phyloP scores from a whole-genome alignment of 305 asterid species.

The Fraxinus nigra region DNA sequence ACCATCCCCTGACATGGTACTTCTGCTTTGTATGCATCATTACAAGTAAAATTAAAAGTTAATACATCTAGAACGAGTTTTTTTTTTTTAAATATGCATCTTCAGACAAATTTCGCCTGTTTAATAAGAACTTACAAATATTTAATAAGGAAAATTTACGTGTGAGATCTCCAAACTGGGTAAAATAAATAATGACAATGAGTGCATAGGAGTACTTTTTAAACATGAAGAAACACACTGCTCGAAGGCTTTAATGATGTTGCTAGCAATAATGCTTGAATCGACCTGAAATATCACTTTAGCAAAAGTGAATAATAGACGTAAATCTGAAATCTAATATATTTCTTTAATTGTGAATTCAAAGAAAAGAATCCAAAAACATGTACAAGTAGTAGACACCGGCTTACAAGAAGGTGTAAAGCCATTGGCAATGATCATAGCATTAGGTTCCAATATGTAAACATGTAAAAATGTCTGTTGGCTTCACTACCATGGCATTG shows the following conservation, averaged over 20 bases:
- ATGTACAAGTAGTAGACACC: background rate
- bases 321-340: background rate
- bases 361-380: background rate
- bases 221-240: background rate
- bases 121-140: background rate
- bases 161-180: background rate
- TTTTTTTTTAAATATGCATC: no score
- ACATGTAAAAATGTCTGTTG: background rate
- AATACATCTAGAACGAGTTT: background rate
- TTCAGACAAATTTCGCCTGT: background rate
- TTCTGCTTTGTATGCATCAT: no score
- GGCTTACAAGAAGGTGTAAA: background rate
- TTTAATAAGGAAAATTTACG: background rate
- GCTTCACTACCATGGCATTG: background rate
- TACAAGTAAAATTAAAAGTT: no score
- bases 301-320: background rate
- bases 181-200: background rate
- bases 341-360: background rate
- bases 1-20: background rate
- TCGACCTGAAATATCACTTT: background rate
- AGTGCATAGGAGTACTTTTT: background rate
- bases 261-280: background rate
- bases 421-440: background rate
- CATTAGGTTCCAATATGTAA: background rate
- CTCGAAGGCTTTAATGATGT: background rate